Conservation (phyloP, 2,329 filamentous ascomycete genomes). For the Verticillium isaacii region DNA sequence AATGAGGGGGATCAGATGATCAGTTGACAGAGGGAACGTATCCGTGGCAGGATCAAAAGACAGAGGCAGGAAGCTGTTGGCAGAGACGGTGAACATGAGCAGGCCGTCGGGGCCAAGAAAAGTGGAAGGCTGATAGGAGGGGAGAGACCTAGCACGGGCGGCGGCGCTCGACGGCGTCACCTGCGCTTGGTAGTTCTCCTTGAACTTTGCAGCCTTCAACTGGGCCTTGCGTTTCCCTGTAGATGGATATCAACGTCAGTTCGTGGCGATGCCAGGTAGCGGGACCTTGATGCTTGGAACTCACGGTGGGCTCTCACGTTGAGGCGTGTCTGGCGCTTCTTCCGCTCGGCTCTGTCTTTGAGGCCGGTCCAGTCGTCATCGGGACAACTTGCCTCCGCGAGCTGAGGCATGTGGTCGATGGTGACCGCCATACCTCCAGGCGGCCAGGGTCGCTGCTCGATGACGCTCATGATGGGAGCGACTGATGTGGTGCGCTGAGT, state of each 20-base stretch:
- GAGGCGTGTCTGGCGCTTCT: conserved; percentile 28
- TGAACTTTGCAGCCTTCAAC: neutral
- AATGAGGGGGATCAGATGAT: conserved; percentile 27
- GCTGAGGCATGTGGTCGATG: neutral
- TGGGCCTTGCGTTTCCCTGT: conserved; percentile 9
- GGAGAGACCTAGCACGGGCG: neutral
- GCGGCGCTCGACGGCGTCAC: neutral
- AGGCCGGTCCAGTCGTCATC: conserved; percentile 31
- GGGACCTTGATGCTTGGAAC: conserved; percentile 1
- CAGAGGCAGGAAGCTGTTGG: neutral
- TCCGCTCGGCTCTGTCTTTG: conserved; percentile 21
- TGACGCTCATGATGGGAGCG: neutral
- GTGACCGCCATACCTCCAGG: neutral
- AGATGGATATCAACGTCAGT: neutral
- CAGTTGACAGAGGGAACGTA: conserved; percentile 16
- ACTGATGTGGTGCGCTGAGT: too few relatives aligned
- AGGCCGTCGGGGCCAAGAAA: neutral
- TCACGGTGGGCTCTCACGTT: conserved; percentile 28
- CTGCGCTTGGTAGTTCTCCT: neutral
- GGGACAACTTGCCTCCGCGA: conserved; percentile 1
- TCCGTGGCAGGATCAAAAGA: neutral
- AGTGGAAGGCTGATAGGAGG: too few relatives aligned
- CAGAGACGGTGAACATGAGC: neutral
- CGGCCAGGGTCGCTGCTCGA: neutral
- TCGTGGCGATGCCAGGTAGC: accelerated